These are phyloP conservation scores for Monosporascus cannonballus DNA, from an alignment of 2,329 filamentous ascomycete genomes.

Conservation along the genomic window DNA sequence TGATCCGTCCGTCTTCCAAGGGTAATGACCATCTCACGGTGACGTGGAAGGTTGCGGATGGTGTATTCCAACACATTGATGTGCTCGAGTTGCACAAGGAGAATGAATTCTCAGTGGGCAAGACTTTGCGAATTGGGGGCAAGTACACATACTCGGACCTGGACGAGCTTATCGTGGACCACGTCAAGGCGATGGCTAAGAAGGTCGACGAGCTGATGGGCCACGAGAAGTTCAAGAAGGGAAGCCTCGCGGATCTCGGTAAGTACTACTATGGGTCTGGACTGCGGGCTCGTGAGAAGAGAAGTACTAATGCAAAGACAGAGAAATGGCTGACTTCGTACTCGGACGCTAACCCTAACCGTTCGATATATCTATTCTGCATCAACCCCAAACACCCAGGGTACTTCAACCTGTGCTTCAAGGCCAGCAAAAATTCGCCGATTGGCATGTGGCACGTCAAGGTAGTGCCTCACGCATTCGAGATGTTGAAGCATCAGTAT, in stretches of 20 bases:
- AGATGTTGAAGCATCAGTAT: slow-evolving; percentile 82
- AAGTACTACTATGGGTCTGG: slow-evolving; percentile 36
- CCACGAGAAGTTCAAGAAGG: slow-evolving; percentile 87
- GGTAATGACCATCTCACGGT: slow-evolving; percentile 92
- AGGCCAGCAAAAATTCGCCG: slow-evolving; percentile 69
- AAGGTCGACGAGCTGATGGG: slow-evolving; percentile 96
- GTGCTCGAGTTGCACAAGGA: slow-evolving; percentile 96
- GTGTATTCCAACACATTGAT: slow-evolving; percentile 96
- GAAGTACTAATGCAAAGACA: slow-evolving; percentile 31
- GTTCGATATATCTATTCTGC: slow-evolving; percentile 93
- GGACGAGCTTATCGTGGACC: slow-evolving; percentile 93
- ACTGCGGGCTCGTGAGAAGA: not conserved
- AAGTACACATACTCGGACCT: slow-evolving; percentile 93
- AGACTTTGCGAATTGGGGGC: slow-evolving; percentile 75
- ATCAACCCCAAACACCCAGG: slow-evolving; percentile 86
- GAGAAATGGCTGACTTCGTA: slow-evolving; percentile 96
- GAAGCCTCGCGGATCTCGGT: slow-evolving; percentile 78
- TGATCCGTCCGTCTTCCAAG: slow-evolving; percentile 92
- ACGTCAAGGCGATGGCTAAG: slow-evolving; percentile 94
- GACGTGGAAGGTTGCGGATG: slow-evolving; percentile 96
- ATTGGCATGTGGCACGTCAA: slow-evolving; percentile 81
- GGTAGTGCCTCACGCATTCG: slow-evolving; percentile 87
- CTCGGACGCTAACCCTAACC: slow-evolving; percentile 89
- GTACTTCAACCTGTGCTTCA: slow-evolving; percentile 96
- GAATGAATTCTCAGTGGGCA: slow-evolving; percentile 90